Conservation (phyloP, 257 asterid genomes). For the Ilex aquifolium region DNA sequence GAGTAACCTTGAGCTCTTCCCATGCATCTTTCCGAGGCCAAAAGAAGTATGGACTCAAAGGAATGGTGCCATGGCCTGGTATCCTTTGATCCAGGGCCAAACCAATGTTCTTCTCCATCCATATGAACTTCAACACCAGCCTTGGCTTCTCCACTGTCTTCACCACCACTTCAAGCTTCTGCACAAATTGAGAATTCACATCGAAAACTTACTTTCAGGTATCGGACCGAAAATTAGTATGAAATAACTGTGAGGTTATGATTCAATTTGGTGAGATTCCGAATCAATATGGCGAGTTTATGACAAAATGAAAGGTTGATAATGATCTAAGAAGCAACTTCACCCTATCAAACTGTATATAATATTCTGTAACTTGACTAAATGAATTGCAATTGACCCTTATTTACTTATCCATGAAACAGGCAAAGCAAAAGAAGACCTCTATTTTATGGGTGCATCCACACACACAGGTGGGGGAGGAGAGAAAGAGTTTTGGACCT, state of each 20-base stretch:
- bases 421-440: no score
- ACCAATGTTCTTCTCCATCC: slow-evolving; percentile 55
- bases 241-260: no score
- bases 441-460: no score
- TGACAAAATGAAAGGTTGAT: no score
- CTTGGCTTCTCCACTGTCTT: slow-evolving; percentile 29
- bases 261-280: no score
- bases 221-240: no score
- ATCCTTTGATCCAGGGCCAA: slow-evolving; percentile 34
- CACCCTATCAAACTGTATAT: neutral
- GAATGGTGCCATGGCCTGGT: slow-evolving; percentile 41
- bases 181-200: neutral
- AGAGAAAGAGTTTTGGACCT: slow-evolving; percentile 1
- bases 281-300: no score
- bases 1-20: slow-evolving; percentile 41
- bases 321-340: no score
- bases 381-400: neutral
- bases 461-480: no score
- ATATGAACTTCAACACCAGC: slow-evolving; percentile 41
- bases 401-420: neutral
- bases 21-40: slow-evolving; percentile 59
- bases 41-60: slow-evolving; percentile 42
- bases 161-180: slow-evolving; percentile 21
- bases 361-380: neutral
- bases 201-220: no score